Base-by-base conservation (phyloP, 345 rosid species). In the Populus pruinosa region DNA sequence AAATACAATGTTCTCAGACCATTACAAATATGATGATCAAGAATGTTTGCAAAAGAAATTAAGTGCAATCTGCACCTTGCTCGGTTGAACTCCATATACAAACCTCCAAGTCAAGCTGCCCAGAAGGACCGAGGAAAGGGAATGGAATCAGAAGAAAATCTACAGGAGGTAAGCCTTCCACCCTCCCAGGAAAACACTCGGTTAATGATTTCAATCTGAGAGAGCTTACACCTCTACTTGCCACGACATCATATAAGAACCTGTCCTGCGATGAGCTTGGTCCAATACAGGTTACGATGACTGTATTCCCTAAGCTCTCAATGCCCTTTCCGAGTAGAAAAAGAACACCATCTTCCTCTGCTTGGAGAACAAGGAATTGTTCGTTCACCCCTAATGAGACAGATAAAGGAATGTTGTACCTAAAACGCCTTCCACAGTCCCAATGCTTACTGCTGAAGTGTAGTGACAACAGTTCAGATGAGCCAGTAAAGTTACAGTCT, bases 401-500 rank as follows among this genome's bases (percentile, higher is more conserved):
- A 0, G 76, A 20, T 62, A 87, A 53, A 27, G 87, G 84, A 35
- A 53, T 69, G 71, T 86, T 74, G 78, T 85, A 86, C 69, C 41
- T 71, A 63, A 87, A 86, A 16, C 79, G 80, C 68, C 85, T 65
- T 3, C 71, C 81, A 12, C 74, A 17, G 17, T 50, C 69, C 50
- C 76, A 77, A 78, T 91, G 97, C 47, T 86, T 71, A 43, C 8
- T 64, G 21, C 76, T 38, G 43, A 88, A 84, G 77, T 90, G 92
- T 35, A 68, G 38, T 10, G 64, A 75, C 35, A 93, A 61, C 38
- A 84, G 83, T 70, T 78, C 82, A 31, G 79, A 77, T 12, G 89
- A 85, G 41, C 87, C 88, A 23, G 78, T 9, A 69, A 79, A 89
- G 83, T 70, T 50, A 82, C 95, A 91, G 64, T 38, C 38, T 36